A percentile compares a stretch with the other conserved stretches of the same genome.
These are phyloP conservation scores for Capsicum chinense DNA, from an alignment of 257 asterid genomes.

Conservation along the genomic window DNA sequence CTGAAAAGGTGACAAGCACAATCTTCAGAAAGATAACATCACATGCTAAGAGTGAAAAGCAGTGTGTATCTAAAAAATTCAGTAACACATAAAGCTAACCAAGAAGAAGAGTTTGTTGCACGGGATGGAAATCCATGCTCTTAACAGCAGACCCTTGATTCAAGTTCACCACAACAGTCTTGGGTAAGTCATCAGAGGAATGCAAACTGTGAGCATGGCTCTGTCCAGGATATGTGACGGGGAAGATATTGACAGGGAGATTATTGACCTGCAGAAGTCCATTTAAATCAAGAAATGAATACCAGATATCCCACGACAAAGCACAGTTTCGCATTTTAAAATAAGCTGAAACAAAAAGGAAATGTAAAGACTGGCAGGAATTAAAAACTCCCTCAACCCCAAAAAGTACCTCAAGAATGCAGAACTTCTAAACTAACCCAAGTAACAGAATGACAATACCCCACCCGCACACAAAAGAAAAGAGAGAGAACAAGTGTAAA, in stretches of 20 bases:
- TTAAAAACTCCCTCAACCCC: neutral
- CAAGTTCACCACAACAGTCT: slow-evolving; percentile 54
- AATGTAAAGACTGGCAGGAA: neutral
- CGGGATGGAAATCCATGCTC: slow-evolving; percentile 77
- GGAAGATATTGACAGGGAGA: slow-evolving; percentile 44
- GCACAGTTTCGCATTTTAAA: neutral
- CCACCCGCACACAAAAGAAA: neutral
- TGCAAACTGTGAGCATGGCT: slow-evolving; percentile 42
- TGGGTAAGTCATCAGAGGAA: slow-evolving; percentile 60
- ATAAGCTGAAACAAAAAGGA: slow-evolving; percentile 9
- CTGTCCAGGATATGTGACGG: slow-evolving; percentile 45
- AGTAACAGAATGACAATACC: neutral
- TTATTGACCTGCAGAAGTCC: slow-evolving; percentile 49
- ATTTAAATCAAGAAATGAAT: neutral
- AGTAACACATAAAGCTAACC: slow-evolving; percentile 48
- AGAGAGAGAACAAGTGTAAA: neutral
- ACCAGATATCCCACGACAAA: neutral
- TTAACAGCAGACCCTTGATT: slow-evolving; percentile 67
- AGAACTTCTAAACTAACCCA: slow-evolving; percentile 1
- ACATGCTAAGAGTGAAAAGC: slow-evolving; percentile 1
- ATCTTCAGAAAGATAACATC: slow-evolving; percentile 28
- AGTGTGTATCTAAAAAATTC: neutral
- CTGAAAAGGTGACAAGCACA: slow-evolving; percentile 38
- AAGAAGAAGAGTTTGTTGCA: slow-evolving; percentile 54
- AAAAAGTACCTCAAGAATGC: slow-evolving; percentile 7